A percentile compares a stretch with the other conserved stretches of the same genome.
Conservation (phyloP, 345 rosid species). For the Eucalyptus sp. region DNA sequence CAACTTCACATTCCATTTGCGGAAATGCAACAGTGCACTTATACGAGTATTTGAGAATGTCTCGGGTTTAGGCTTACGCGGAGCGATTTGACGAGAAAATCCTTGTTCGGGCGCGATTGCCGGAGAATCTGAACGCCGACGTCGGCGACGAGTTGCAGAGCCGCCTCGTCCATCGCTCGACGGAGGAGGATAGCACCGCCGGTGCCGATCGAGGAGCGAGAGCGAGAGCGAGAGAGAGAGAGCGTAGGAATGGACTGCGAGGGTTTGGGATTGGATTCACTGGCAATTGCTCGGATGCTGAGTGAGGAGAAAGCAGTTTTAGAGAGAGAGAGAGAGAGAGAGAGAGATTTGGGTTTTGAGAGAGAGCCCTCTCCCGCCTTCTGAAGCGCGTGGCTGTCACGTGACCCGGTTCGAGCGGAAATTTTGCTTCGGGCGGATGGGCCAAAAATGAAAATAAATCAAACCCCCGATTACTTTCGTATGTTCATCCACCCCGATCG, state of each 20-base stretch:
- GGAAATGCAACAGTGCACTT: neutral
- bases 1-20: neutral
- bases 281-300: neutral
- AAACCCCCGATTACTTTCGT: neutral
- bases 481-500: no score
- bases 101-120: conserved; percentile 52
- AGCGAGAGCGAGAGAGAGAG: neutral
- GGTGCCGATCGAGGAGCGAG: neutral
- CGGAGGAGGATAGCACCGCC: neutral
- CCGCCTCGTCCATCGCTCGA: conserved; percentile 36
- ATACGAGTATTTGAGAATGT: neutral
- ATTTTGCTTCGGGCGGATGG: neutral
- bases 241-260: neutral
- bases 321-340: neutral
- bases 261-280: neutral
- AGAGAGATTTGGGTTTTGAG: neutral
- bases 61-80: conserved; percentile 24
- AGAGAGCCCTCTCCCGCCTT: neutral
- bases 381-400: neutral
- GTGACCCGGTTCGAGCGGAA: neutral
- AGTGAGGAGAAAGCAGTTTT: neutral
- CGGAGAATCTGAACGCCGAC: conserved; percentile 47
- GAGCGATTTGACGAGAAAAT: conserved; percentile 51
- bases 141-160: conserved; percentile 34
- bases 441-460: neutral